Percentiles rank a stretch among this genome's conserved stretches.
phyloP scores from a whole-genome alignment of 768 basidiomycete genomes.

The Mycena vulgaris region DNA sequence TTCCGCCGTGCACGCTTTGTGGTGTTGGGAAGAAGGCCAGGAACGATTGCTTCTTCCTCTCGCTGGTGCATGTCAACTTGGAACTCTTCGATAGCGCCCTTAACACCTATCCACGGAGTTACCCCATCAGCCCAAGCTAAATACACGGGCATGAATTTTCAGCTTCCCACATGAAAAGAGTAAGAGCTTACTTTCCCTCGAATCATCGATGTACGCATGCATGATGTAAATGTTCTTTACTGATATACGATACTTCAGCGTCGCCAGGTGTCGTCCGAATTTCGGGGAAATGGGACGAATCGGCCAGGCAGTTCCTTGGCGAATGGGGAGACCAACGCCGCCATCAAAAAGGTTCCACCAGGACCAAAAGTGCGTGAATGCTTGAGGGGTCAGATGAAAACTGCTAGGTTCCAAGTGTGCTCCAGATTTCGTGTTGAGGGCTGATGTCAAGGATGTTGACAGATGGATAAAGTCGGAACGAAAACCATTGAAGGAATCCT shows the following conservation, averaged over 20 bases:
- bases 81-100: slow-evolving; percentile 85
- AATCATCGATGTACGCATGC: slow-evolving; percentile 90
- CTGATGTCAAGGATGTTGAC: slow-evolving; percentile 87
- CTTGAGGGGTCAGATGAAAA: slow-evolving; percentile 88
- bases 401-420: slow-evolving; percentile 66
- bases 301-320: slow-evolving; percentile 89
- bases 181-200: slow-evolving; percentile 66
- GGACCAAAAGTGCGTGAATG: slow-evolving; percentile 91
- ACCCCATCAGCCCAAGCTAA: slow-evolving; percentile 85
- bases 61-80: slow-evolving; percentile 95
- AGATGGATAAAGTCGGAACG: slow-evolving; percentile 96
- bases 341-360: slow-evolving; percentile 94
- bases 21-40: slow-evolving; percentile 70
- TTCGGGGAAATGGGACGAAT: slow-evolving; percentile 83
- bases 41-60: slow-evolving; percentile 81
- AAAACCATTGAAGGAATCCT: slow-evolving; percentile 90
- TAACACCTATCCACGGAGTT: slow-evolving; percentile 87
- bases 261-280: slow-evolving; percentile 89
- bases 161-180: slow-evolving; percentile 1
- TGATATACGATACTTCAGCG: slow-evolving; percentile 90
- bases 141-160: slow-evolving; percentile 6
- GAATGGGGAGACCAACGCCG: slow-evolving; percentile 83
- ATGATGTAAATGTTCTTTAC: slow-evolving; percentile 86
- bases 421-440: slow-evolving; percentile 56
- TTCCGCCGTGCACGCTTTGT: slow-evolving; percentile 79